Evolutionary conservation across 768 basidiomycete genomes (phyloP), one percentile per base, ranked within the genome.

Genomic region (Collybia nuda): DNA sequence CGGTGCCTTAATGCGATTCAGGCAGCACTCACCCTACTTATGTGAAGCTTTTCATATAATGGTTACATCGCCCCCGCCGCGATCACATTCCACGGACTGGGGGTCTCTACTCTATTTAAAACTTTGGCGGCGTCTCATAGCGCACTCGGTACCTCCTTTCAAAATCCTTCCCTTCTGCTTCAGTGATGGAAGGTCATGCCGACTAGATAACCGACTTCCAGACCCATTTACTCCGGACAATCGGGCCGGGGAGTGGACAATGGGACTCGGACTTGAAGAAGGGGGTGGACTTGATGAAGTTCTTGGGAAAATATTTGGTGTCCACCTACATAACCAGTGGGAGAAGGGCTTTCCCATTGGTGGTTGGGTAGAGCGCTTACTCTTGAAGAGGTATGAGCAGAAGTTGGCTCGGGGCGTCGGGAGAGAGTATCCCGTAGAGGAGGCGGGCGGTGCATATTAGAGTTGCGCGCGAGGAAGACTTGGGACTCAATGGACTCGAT

Each of bases 271-370:
- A 0, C 62, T 82, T 50, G 81, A 79, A 55, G 78, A 75, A 55
- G 87, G 79, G 12, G 89, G 84, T 4, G 79, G 77, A 5, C 65
- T 88, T 56, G 86, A 89, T 62, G 58, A 72, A 54, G 79, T 75
- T 50, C 68, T 95, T 23, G 68, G 72, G 14, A 85, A 88, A 52
- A 78, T 96, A 11, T 99, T 96, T 71, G 80, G 85, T 0, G 80
- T 98, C 29, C 96, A 98, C 69, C 63, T 98, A 59, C 96, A 98
- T 66, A 97, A 98, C 67, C 93, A 93, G 67, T 98, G 96, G 95
- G 81, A 88, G 46, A 97, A 93, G 73, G 68, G 69, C 44, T 98
- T 88, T 63, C 94, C 96, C 0, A 62, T 66, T 15, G 81, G 73
- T 2, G 96, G 96, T 0, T 98, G 95, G 95, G 85, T 99, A 5